Base-by-base conservation (phyloP, 805 yeast species). In the Tetrapisispora namnaoensis region DNA sequence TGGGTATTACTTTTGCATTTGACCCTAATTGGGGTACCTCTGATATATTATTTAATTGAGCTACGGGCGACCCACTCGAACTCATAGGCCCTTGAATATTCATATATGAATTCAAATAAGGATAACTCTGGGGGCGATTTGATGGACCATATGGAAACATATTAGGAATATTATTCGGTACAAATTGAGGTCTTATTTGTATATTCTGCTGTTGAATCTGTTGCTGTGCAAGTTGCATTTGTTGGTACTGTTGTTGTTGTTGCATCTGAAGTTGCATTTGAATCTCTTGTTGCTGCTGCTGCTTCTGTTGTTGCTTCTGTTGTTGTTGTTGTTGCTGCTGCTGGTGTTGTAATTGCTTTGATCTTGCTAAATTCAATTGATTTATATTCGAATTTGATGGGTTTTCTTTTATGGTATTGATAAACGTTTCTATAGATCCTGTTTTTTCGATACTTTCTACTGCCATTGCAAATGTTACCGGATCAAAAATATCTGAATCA, bases 401-500 rank as follows among this genome's bases (percentile, higher is more conserved):
- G 5, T 22, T n/a, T 8, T 43, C 17, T 6, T 36, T 35, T 1
- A 24, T 11, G 2, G 20, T 8, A 32, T 44, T 28, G 6, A 37
- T 28, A 17, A 37, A 20, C 3, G 30, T 17, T 6, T 18, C 21
- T 10, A 44, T 44, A 3, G 47, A 44, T 4, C 42, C 47, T 7
- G 40, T 37, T 28, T 37, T 45, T n/a, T 41, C 45, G 13, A 35
- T 35, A 41, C 30, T 46, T 8, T 43, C 37, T 11, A 42, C 41
- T 17, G 43, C 46, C 38, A 34, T 47, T 5, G 46, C 50, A 36
- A 48, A 48, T 4, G 30, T 16, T 42, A 53, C 48, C 1, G 59
- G 60, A 30, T 62, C 62, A 51, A 66, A 64, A 49, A 64, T 59
- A 37, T 62, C 66, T 49, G 61, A 62, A 47, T 60, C 64, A 28